These are phyloP conservation scores for Dothistroma pini DNA, from an alignment of 2,329 filamentous ascomycete genomes.

Conservation along the genomic window DNA sequence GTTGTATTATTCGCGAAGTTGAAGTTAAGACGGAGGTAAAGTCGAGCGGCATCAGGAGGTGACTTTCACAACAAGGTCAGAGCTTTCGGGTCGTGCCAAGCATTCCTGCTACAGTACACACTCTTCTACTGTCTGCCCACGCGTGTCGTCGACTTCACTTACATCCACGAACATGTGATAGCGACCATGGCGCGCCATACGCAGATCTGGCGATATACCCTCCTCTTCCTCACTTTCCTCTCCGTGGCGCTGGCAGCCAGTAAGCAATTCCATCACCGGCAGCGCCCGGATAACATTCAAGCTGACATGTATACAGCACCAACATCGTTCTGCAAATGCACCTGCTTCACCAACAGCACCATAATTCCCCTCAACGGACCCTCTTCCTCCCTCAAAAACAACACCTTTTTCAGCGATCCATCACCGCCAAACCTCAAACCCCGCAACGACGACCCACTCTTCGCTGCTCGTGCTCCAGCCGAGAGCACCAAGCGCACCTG, in stretches of 20 bases:
- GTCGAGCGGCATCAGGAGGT: not conserved
- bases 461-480: not conserved
- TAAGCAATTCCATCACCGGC: conserved; percentile 27
- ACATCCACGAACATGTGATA: not conserved
- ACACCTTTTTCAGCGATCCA: conserved; percentile 14
- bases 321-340: conserved; percentile 69
- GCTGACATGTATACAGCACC: conserved; percentile 38
- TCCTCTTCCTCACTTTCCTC: conserved; percentile 35
- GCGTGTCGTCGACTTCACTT: not conserved
- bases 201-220: conserved; percentile 23
- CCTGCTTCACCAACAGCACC: conserved; percentile 63
- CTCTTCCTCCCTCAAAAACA: conserved; percentile 22
- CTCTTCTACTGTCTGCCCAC: not conserved
- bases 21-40: not conserved
- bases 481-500: conserved; percentile 44
- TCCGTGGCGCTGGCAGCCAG: conserved; percentile 43
- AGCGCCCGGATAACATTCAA: not conserved
- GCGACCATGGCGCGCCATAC: conserved; percentile 4
- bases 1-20: too few species aligned
- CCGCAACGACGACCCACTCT: conserved; percentile 8
- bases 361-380: conserved; percentile 61
- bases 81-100: not conserved
- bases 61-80: not conserved
- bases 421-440: conserved; percentile 9
- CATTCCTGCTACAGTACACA: not conserved